Base-by-base conservation (phyloP, 83 land plant genomes). In the Diphasiastrum complanatum region DNA sequence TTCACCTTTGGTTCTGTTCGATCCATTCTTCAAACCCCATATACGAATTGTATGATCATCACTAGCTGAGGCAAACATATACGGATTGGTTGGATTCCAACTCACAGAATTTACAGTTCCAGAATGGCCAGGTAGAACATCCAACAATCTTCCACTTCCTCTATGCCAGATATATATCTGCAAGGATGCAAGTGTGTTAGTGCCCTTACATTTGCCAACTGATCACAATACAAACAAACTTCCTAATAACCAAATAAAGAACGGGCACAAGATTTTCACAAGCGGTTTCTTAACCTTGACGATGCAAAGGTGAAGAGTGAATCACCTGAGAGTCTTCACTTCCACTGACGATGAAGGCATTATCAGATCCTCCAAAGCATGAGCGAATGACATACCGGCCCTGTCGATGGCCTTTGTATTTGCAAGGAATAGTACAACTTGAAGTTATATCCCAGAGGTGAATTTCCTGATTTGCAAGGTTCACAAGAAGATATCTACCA, bases 111-210 rank as follows among this genome's bases (percentile, higher is more conserved):
- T 91, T 14, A 91, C 97, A 28, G 95, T 79, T 22, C 95, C 95
- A 19, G 97, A 85, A 50, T 91, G 97, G 22, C 97, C 97, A 38
- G 87, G 78, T 25, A 91, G 55, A 6, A 75, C 79, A 24, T 74
- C 77, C 34, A 91, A 52, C 19, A 83, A 73, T 63, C 83, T 80
- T n/a, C 87, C 82, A 28, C 85, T 76, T 27, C 64, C 77, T 64
- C 95, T 73, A 43, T 83, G 95, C 97, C 97, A 91, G 63, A 91
- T 80, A 64, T 88, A 87, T 1, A 91, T 95, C 97, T 91, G 78
- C 67, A 69, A 10, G 37, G 16, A 47, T n/a, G n/a, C n/a, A n/a
- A n/a, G 5, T 19, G 23, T 18, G n/a, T n/a, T 5, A 5, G 24
- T 47, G 5, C n/a, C 23, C 14, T 47, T 47, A n/a, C 5, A 47